phyloP scores from a whole-genome alignment of 148 eudicot genomes.

The Nepenthes mirabilis region DNA sequence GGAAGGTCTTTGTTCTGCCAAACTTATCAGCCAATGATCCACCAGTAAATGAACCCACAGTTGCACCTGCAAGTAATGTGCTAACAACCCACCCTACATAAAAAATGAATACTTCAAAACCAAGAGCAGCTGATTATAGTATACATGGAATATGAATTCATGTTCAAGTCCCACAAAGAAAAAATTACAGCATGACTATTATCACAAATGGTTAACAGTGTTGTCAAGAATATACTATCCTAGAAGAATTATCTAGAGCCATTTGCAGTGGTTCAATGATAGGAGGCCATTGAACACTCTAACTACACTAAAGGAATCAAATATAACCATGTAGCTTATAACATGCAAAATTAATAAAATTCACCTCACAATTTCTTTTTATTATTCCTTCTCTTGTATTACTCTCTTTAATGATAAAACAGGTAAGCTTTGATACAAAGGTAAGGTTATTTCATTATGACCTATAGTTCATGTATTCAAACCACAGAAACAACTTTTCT shows the following conservation, averaged over 20 bases:
- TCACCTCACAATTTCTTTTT: too few relatives aligned
- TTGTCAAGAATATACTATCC: too few relatives aligned
- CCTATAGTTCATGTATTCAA: too few relatives aligned
- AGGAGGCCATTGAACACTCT: neutral
- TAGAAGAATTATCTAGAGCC: neutral
- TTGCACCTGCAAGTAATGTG: conserved; percentile 96
- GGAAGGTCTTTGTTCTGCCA: conserved; percentile 84
- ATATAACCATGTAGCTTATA: neutral
- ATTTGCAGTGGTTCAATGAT: neutral
- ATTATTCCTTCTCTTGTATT: too few relatives aligned
- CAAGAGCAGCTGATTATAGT: neutral
- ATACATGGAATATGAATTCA: neutral
- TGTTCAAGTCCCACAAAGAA: neutral
- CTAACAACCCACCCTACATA: conserved; percentile 90
- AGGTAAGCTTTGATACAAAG: too few relatives aligned
- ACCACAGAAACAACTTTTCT: too few relatives aligned
- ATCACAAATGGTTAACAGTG: too few relatives aligned
- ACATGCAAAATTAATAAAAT: neutral
- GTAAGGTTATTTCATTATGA: too few relatives aligned
- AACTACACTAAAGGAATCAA: neutral
- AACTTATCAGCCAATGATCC: conserved; percentile 91
- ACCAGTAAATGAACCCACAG: conserved; percentile 94
- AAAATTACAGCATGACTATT: too few relatives aligned
- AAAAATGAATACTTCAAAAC: neutral
- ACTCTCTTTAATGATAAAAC: too few relatives aligned